Evolutionary conservation across 352 stramenopile genomes (phyloP).

Genomic region (Phytophthora gonapodyides): DNA sequence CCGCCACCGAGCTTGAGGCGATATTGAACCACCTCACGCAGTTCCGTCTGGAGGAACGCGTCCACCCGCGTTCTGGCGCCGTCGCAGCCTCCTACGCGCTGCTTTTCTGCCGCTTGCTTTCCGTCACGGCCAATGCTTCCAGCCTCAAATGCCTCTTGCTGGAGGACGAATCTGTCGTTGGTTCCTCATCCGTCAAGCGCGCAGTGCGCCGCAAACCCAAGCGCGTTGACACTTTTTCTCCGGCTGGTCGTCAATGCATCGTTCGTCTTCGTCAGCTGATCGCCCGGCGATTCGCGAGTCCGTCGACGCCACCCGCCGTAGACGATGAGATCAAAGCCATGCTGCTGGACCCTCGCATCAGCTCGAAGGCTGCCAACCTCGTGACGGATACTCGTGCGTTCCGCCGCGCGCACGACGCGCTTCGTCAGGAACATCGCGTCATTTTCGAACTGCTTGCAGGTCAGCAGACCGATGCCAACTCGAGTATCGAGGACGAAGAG

Average conservation of each 20-base stretch:
- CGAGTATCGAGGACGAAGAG: conserved; percentile 7
- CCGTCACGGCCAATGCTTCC: conserved; percentile 30
- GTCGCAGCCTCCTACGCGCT: conserved; percentile 33
- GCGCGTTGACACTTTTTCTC: conserved; percentile 27
- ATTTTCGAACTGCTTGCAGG: conserved; percentile 37
- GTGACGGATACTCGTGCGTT: conserved; percentile 31
- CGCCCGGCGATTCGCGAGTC: conserved; percentile 18
- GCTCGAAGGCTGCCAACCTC: conserved; percentile 34
- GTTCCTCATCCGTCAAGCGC: conserved; percentile 8
- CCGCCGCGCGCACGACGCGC: conserved; percentile 25
- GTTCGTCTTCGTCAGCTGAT: conserved; percentile 24
- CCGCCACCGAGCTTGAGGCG: conserved; percentile 40
- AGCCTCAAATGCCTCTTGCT: conserved; percentile 38
- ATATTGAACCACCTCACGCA: conserved; percentile 35
- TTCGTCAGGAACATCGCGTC: conserved; percentile 40
- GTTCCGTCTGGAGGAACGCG: conserved; percentile 34
- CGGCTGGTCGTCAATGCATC: conserved; percentile 25
- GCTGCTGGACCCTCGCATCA: conserved; percentile 47
- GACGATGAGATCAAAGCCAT: conserved; percentile 46
- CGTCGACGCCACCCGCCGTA: conserved; percentile 9
- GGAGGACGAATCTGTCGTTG: conserved; percentile 15
- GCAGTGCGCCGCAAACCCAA: conserved; percentile 28
- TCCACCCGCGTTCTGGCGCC: conserved; percentile 12
- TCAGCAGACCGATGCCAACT: background rate
- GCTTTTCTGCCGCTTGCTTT: conserved; percentile 41